A percentile compares a stretch with the other conserved stretches of the same genome.
These are phyloP conservation scores for Bruguiera hainesii DNA, from an alignment of 441 rosid species.

Conservation along the genomic window DNA sequence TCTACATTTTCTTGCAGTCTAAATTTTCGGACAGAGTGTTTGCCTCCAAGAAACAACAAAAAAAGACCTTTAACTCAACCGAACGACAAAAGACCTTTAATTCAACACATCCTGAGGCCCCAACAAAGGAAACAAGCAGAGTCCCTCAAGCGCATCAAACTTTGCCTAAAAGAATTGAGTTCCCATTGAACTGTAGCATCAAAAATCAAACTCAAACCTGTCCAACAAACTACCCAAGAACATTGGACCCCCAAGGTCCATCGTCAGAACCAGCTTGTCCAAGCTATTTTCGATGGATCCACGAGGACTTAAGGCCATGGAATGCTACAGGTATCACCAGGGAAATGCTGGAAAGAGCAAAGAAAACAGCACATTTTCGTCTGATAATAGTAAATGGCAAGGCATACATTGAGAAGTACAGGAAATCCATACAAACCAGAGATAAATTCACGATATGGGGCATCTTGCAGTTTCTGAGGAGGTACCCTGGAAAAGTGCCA, in stretches of 20 bases:
- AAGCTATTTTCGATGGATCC: slow-evolving; percentile 73
- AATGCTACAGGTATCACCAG: slow-evolving; percentile 53
- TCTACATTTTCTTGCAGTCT: slow-evolving; percentile 21
- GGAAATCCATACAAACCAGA: slow-evolving; percentile 50
- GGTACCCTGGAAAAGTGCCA: slow-evolving; percentile 68
- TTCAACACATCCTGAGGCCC: background rate
- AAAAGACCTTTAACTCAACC: too few relatives aligned
- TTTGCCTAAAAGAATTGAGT: slow-evolving; percentile 15
- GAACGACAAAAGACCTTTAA: too few relatives aligned
- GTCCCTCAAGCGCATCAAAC: slow-evolving; percentile 24
- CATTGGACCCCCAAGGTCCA: slow-evolving; percentile 19
- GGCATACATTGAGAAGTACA: slow-evolving; percentile 52
- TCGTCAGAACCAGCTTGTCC: slow-evolving; percentile 41
- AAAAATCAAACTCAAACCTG: slow-evolving; percentile 33
- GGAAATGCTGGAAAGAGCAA: slow-evolving; percentile 59
- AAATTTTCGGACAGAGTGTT: background rate
- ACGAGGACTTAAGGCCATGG: slow-evolving; percentile 84
- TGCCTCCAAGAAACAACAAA: too few relatives aligned
- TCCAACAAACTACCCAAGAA: slow-evolving; percentile 25
- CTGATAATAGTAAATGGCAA: slow-evolving; percentile 47
- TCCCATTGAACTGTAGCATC: slow-evolving; percentile 31
- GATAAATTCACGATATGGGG: slow-evolving; percentile 76
- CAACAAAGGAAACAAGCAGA: slow-evolving; percentile 5
- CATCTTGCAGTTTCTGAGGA: slow-evolving; percentile 60
- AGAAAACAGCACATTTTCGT: slow-evolving; percentile 54